Evolutionary conservation across 164 flowering plant genomes (phyloP).

Genomic region (Amborella trichopoda): DNA sequence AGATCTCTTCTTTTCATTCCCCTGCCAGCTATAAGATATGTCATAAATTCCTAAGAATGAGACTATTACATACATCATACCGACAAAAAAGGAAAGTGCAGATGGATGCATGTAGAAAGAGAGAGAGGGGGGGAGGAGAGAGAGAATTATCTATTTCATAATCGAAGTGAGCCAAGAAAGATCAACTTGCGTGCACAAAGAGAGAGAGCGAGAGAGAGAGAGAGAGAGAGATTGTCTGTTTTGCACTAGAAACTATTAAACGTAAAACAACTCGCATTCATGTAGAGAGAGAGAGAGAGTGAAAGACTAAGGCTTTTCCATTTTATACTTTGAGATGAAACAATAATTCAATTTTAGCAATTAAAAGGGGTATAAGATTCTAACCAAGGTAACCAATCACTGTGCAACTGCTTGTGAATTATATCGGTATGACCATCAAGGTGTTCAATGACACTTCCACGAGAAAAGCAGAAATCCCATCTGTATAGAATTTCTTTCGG

Average conservation of each 20-base stretch:
- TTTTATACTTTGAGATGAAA: no score
- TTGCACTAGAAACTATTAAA: no score
- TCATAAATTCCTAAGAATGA: constrained; percentile 2
- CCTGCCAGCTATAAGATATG: constrained; percentile 50
- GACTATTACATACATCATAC: not conserved
- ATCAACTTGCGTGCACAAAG: no score
- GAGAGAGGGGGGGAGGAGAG: no score
- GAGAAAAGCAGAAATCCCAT: constrained; percentile 79
- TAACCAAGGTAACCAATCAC: constrained; percentile 82
- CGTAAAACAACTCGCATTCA: no score
- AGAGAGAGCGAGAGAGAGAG: no score
- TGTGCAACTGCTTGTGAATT: constrained; percentile 48
- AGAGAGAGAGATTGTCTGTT: no score
- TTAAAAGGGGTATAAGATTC: constrained; percentile 10
- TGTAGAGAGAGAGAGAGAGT: no score
- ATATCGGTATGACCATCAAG: constrained; percentile 94
- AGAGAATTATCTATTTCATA: no score
- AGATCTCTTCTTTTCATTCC: constrained; percentile 83
- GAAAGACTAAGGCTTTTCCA: no score
- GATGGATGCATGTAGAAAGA: not conserved
- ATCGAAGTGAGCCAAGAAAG: no score
- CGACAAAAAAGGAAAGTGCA: not conserved
- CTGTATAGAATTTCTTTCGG: constrained; percentile 25
- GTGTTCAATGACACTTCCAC: constrained; percentile 75
- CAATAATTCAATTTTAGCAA: not conserved